Base-by-base conservation (phyloP, 495 filamentous ascomycete genomes). In the Rhizodiscina lignyota region DNA sequence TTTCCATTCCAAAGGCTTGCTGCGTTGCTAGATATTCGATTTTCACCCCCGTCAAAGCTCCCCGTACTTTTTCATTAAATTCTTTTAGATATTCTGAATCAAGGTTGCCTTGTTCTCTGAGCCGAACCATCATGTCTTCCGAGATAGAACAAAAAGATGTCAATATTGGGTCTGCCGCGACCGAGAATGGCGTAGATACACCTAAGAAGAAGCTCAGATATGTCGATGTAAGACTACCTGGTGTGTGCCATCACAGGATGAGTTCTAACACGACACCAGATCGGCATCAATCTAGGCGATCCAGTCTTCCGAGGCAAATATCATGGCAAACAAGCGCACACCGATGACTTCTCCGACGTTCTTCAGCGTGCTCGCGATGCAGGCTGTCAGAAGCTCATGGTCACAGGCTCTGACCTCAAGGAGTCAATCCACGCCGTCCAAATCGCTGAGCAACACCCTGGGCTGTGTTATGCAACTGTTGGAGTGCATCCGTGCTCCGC, bases 261-360 rank as follows among this genome's bases (percentile, higher is more conserved):
- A 15, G 21, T 30, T 18, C 30, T 32, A 13, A 30, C 4, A n/a
- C 5, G 18, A 15, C 24, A 30, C 4, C 38, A 77, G 70, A 70
- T 96, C 36, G 89, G 89, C 23, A 94, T 97, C 62, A 97, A 97
- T 58, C 65, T 97, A 26, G 76, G 81, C 34, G 89, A 96, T 42
- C 72, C 78, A 18, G 77, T 92, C 43, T 97, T 85, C 57, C 62
- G 63, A 17, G 89, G 89, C 30, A 57, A 70, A 17, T 87, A 97
- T 50, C 78, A 89, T 49, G 82, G 82, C 39, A 89, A 76, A 36
- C 60, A 78, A 48, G 67, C 66, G 8, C 89, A 97, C 49, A 75
- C 77, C 13, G 66, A 77, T 44, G 89, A 97, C 52, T 62, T 93
- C 4, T 54, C 66, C 4, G 73, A 72, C 34, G 81, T 96, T 8